Evolutionary conservation across 306 rosid genomes (phyloP).

Genomic region (Acacia crassicarpa): DNA sequence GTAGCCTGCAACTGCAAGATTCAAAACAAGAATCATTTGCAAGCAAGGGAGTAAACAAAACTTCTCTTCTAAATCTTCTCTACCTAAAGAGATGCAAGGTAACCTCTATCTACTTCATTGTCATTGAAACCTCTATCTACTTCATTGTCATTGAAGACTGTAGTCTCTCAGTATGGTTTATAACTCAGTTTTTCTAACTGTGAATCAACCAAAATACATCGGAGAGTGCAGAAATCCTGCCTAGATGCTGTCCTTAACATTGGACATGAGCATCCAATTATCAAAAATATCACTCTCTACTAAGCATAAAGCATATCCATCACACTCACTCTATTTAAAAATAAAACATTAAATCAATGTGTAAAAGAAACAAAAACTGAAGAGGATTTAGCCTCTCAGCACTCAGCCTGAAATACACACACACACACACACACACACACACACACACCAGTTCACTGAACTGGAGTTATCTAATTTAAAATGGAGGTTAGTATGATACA

Average conservation of each 20-base stretch:
- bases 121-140: not conserved
- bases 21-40: slow-evolving; percentile 21
- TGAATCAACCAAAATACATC: not conserved
- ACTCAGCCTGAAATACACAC: not conserved
- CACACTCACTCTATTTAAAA: not conserved
- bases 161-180: not conserved
- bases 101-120: slow-evolving; percentile 12
- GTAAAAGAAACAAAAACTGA: not conserved
- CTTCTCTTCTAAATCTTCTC: slow-evolving; percentile 1
- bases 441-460: not conserved
- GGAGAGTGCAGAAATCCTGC: not conserved
- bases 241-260: slow-evolving; percentile 1
- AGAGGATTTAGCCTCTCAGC: not conserved
- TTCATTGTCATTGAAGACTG: not conserved
- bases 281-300: not conserved
- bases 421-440: too few species aligned
- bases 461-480: not conserved
- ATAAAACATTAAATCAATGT: too few species aligned
- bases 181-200: not conserved
- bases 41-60: not conserved
- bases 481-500: too few species aligned
- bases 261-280: slow-evolving; percentile 9
- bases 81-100: slow-evolving; percentile 14
- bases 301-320: not conserved
- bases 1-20: not conserved